Evolutionary conservation across 2,329 filamentous ascomycete species (phyloP).

Genomic region (Trichothecium roseum): DNA sequence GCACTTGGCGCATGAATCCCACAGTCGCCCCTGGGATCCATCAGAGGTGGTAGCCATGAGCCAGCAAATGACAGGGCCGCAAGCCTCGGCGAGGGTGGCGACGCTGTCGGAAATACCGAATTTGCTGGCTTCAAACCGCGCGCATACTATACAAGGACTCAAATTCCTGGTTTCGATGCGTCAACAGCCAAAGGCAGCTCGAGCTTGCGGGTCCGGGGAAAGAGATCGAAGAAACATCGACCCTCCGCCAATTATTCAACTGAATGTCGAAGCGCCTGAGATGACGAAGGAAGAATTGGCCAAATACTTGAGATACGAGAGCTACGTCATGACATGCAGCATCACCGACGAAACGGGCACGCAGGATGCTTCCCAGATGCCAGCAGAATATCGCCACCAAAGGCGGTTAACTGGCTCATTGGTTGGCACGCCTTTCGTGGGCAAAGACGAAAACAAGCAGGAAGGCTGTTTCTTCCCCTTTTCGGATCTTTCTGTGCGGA

Average conservation of each 20-base stretch:
- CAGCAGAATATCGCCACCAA: conserved; percentile 61
- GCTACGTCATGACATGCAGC: conserved; percentile 65
- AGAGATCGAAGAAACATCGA: conserved; percentile 74
- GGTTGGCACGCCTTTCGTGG: conserved; percentile 67
- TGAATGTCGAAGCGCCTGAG: conserved; percentile 50
- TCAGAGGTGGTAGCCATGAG: no score
- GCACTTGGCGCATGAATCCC: no score
- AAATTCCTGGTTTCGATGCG: conserved; percentile 39
- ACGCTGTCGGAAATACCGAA: conserved; percentile 21
- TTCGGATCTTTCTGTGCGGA: conserved; percentile 70
- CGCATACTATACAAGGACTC: conserved; percentile 11
- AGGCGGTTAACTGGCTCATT: conserved; percentile 71
- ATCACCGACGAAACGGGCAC: conserved; percentile 61
- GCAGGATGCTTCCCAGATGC: conserved; percentile 60
- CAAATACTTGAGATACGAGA: conserved; percentile 45
- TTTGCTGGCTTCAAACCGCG: conserved; percentile 12
- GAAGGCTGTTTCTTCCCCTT: conserved; percentile 83
- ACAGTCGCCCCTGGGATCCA: no score
- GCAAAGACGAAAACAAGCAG: conserved; percentile 59
- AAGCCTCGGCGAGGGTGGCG: no score
- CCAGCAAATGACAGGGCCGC: no score
- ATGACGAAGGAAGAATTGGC: conserved; percentile 43
- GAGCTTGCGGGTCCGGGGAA: conserved; percentile 76
- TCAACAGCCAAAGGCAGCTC: conserved; percentile 68
- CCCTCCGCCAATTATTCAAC: conserved; percentile 71